These are phyloP conservation scores for Misopates orontium DNA, from an alignment of 257 asterid genomes.

Conservation along the genomic window DNA sequence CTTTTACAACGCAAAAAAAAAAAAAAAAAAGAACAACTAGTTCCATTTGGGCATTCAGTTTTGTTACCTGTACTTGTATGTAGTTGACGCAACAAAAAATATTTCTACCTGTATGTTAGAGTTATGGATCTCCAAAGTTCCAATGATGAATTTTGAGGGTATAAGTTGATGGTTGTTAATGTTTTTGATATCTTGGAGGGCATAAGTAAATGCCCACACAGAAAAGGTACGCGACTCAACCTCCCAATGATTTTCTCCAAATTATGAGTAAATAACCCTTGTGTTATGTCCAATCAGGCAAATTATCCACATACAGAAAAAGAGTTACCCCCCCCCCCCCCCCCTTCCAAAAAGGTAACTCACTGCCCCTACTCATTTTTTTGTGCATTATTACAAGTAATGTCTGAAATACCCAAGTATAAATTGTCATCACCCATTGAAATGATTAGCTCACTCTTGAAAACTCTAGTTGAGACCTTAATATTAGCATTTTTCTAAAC, in stretches of 20 bases:
- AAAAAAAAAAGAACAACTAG: conserved; percentile 12
- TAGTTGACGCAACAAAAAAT: conserved; percentile 11
- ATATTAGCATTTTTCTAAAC: too few species aligned
- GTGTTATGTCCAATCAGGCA: too few species aligned
- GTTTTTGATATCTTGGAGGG: conserved; percentile 1
- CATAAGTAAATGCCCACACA: neutral
- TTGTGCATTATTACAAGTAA: too few species aligned
- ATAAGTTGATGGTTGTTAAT: conserved; percentile 9
- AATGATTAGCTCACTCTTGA: too few species aligned
- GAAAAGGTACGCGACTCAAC: conserved; percentile 17
- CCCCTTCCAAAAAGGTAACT: too few species aligned
- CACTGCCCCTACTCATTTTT: too few species aligned
- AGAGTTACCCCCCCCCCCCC: too few species aligned
- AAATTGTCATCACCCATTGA: too few species aligned
- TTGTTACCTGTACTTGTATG: conserved; percentile 18
- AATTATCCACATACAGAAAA: too few species aligned
- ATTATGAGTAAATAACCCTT: too few species aligned
- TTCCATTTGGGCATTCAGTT: conserved; percentile 22
- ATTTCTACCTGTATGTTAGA: neutral
- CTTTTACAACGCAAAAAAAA: neutral
- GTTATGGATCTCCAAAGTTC: conserved; percentile 16
- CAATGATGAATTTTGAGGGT: conserved; percentile 9
- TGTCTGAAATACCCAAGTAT: too few species aligned
- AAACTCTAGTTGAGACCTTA: too few species aligned
- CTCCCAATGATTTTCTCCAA: conserved; percentile 2